These are phyloP conservation scores for Lagenidium sp. DNA, from an alignment of 352 stramenopile species.

Conservation along the genomic window DNA sequence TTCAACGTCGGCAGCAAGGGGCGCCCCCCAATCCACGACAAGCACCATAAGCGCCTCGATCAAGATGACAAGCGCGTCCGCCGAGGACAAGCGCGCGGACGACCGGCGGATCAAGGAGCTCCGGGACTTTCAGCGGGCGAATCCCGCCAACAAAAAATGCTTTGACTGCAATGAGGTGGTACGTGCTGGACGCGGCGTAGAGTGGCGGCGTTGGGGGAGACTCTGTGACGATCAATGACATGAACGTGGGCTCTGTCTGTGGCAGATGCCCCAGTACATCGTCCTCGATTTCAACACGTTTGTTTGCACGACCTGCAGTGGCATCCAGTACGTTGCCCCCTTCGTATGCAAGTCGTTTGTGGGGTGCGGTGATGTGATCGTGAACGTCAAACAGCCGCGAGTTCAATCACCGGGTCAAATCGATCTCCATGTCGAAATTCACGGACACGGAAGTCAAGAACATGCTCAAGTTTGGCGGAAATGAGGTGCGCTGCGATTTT, in stretches of 20 bases:
- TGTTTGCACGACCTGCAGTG: constrained; percentile 90
- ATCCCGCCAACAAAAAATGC: constrained; percentile 65
- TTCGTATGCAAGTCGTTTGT: not conserved
- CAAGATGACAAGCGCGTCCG: constrained; percentile 20
- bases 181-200: constrained; percentile 2
- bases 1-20: too few relatives aligned
- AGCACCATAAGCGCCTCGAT: constrained; percentile 14
- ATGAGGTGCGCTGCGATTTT: constrained; percentile 43
- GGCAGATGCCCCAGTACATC: constrained; percentile 88
- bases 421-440: constrained; percentile 92
- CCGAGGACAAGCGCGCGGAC: constrained; percentile 74
- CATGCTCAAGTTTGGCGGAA: constrained; percentile 83
- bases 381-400: constrained; percentile 46
- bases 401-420: constrained; percentile 91
- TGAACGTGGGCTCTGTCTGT: not conserved
- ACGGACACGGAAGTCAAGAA: constrained; percentile 88
- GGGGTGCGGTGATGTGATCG: too few relatives aligned
- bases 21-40: constrained; percentile 9
- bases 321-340: constrained; percentile 86
- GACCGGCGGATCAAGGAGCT: constrained; percentile 79
- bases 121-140: constrained; percentile 78
- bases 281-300: constrained; percentile 92
- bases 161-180: constrained; percentile 91
- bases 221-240: too few relatives aligned
- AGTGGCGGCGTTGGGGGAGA: too few relatives aligned